Evolutionary conservation across 2,329 filamentous ascomycete species (phyloP).

Genomic region (Colletotrichum echinochloae): DNA sequence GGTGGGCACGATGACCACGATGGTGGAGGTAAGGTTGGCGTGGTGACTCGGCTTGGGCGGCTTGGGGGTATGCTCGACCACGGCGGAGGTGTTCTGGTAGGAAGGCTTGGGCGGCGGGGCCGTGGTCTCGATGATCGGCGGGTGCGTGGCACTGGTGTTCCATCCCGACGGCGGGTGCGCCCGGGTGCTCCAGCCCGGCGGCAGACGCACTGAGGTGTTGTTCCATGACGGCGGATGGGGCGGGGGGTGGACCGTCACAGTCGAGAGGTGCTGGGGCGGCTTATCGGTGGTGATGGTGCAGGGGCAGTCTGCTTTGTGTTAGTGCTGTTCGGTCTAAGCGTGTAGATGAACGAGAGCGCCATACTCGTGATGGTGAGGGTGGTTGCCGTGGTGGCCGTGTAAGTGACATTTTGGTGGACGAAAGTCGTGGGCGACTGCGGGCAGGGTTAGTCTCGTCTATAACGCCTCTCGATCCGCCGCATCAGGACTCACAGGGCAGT

Average conservation of each 20-base stretch:
- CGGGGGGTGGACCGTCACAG: conserved; percentile 41
- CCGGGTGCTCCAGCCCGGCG: not conserved
- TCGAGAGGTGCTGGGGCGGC: conserved; percentile 48
- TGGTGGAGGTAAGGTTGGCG: conserved; percentile 29
- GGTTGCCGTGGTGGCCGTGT: conserved; percentile 56
- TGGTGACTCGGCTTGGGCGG: conserved; percentile 29
- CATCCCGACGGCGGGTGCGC: not conserved
- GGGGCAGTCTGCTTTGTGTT: conserved; percentile 57
- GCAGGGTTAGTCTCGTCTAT: not conserved
- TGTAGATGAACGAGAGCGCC: conserved; percentile 37
- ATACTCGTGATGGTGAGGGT: conserved; percentile 60
- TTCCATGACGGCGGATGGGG: conserved; percentile 12
- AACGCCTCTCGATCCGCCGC: not conserved
- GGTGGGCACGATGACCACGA: conserved; percentile 18
- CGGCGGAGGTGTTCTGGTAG: conserved; percentile 39
- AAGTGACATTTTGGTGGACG: conserved; percentile 56
- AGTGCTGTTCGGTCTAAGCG: conserved; percentile 39
- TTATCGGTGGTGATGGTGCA: conserved; percentile 55
- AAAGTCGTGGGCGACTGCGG: conserved; percentile 53
- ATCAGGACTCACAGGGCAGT: conserved; percentile 55
- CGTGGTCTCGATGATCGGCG: conserved; percentile 34
- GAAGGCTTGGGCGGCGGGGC: conserved; percentile 32
- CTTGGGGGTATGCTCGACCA: conserved; percentile 28
- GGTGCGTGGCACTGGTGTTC: conserved; percentile 26
- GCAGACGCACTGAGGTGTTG: not conserved